Base-by-base conservation (phyloP, 441 rosid genomes). In the Gossypium gossypioides region DNA sequence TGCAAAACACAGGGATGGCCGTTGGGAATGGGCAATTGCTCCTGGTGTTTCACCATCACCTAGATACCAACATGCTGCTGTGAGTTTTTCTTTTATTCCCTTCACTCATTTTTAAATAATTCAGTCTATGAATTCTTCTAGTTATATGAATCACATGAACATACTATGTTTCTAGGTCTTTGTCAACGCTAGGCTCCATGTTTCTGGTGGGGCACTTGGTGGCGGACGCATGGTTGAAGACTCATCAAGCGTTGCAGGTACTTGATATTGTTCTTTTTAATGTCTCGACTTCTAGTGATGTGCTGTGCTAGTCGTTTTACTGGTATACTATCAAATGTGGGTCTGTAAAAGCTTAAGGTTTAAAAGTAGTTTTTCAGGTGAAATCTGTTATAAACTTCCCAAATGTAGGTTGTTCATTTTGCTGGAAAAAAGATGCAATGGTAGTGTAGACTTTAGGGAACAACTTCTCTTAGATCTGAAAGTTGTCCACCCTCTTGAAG, bases 11-110 rank as follows among this genome's bases (percentile, higher is more conserved):
- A 91, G 97, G 81, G 99, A 95, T 82, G 99, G 99, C 57, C 98
- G 99, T 71, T 95, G 99, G 99, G 99, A 95, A 85, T 95, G 99
- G 99, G 98, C 98, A 66, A 95, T 95, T 78, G 99, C 98, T 81
- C 99, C 99, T 68, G 98, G 98, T 68, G 97, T 95, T 50, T 92
- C 99, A 15, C 99, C 99, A 60, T 95, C 99, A 67, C 82, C 98
- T 75, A 91, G 99, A 95, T 95, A 92, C 80, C 99, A 95, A 81
- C 99, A 95, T 84, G 99, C 99, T 79, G 97, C 98, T 22, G 99
- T 95, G 79, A 92, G 55, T 83, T 82, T 3, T 21, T 73, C 70
- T 61, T 71, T 75, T 73, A 22, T 37, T 42, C 46, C 27, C 34
- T 24, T 10, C 19, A 29, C 44, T 57, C 59, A 50, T 64, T 57